Percentiles rank a stretch among this genome's conserved stretches.
Conservation (phyloP, 2,329 filamentous ascomycete genomes). For the Venturia pyrina region DNA sequence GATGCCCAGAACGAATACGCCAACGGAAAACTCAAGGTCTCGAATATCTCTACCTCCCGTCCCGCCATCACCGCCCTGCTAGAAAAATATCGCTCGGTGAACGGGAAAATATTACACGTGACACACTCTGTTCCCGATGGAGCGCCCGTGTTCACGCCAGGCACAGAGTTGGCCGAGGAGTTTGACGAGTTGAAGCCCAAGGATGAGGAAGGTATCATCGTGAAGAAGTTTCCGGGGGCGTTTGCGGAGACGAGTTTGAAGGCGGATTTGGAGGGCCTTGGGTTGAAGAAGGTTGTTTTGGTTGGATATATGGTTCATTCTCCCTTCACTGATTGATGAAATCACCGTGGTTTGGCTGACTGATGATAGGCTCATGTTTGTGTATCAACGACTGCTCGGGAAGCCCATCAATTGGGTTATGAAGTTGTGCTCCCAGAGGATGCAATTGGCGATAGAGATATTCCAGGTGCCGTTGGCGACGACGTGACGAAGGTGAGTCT, state of each 20-base stretch:
- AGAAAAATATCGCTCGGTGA: conserved; percentile 47
- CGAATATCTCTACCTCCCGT: conserved; percentile 43
- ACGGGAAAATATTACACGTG: conserved; percentile 50
- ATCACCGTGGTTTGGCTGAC: conserved; percentile 19
- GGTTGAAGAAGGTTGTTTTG: conserved; percentile 51
- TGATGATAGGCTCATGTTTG: conserved; percentile 50
- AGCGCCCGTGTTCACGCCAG: conserved; percentile 56
- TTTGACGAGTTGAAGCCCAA: conserved; percentile 49
- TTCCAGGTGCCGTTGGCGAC: conserved; percentile 41
- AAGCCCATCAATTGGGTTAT: conserved; percentile 50
- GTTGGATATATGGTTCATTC: conserved; percentile 44
- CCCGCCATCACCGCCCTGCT: conserved; percentile 48
- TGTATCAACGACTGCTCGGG: conserved; percentile 52
- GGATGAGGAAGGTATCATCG: conserved; percentile 44
- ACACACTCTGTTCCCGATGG: conserved; percentile 49
- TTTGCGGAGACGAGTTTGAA: conserved; percentile 54
- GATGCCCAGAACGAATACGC: conserved; percentile 64
- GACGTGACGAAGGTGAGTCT: conserved; percentile 7
- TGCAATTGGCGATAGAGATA: conserved; percentile 55
- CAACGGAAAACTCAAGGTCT: conserved; percentile 46
- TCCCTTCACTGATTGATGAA: neutral
- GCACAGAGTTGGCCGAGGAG: conserved; percentile 48
- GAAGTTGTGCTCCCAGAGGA: conserved; percentile 54
- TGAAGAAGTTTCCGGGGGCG: conserved; percentile 48
- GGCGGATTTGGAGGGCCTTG: conserved; percentile 33